Evolutionary conservation across 805 yeast genomes (phyloP).

Genomic region (Candida khao-thaluensis): DNA sequence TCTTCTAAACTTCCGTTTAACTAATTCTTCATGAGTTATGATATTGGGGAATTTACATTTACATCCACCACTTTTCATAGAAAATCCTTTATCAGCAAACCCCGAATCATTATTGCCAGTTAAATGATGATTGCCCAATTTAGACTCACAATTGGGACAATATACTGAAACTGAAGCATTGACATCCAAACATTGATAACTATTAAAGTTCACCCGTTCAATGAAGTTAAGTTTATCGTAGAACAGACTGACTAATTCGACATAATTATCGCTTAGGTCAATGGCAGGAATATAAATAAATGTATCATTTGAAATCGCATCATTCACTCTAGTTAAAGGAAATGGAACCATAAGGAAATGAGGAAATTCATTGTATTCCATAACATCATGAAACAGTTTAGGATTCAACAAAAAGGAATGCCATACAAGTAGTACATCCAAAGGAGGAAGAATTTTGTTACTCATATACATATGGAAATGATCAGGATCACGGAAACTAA

Average conservation of each 20-base stretch:
- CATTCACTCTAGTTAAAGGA: slow-evolving; percentile 16
- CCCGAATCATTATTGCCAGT: slow-evolving; percentile 7
- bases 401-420: slow-evolving; percentile 23
- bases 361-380: slow-evolving; percentile 11
- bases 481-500: not conserved
- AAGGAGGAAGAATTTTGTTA: slow-evolving; percentile 18
- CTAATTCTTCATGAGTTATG: slow-evolving; percentile 22
- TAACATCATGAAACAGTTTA: slow-evolving; percentile 15
- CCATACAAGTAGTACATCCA: slow-evolving; percentile 25
- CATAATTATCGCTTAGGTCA: slow-evolving; percentile 1
- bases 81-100: slow-evolving; percentile 13
- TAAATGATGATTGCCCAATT: not conserved
- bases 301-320: slow-evolving; percentile 10
- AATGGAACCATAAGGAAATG: slow-evolving; percentile 17
- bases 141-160: slow-evolving; percentile 17
- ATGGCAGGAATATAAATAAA: slow-evolving; percentile 11
- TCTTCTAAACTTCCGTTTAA: slow-evolving; percentile 19
- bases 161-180: not conserved
- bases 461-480: not conserved
- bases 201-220: not conserved
- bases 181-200: not conserved
- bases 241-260: not conserved
- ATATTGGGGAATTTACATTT: slow-evolving; percentile 13
- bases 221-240: not conserved
- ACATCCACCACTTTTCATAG: slow-evolving; percentile 11